These are phyloP conservation scores for Phanerochaete sordida DNA, from an alignment of 768 basidiomycete species.

Conservation along the genomic window DNA sequence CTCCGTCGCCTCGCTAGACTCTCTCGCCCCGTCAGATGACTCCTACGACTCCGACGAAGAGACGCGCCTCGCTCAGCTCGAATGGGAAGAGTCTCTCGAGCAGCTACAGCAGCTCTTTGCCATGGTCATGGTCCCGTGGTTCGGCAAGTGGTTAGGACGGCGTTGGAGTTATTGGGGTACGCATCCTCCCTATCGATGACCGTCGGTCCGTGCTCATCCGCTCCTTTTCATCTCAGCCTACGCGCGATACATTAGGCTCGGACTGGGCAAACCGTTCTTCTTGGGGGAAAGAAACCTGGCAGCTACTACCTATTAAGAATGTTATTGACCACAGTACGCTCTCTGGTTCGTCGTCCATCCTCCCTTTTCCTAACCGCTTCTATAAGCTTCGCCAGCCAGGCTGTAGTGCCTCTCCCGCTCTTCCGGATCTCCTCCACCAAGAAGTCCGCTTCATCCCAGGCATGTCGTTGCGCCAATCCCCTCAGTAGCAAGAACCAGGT, in stretches of 20 bases:
- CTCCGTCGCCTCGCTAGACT: conserved; percentile 62
- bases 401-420: conserved; percentile 32
- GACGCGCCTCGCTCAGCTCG: conserved; percentile 73
- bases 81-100: conserved; percentile 89
- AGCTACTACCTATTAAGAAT: neutral
- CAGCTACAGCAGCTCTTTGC: conserved; percentile 81
- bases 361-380: conserved; percentile 41
- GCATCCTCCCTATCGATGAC: conserved; percentile 25
- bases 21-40: conserved; percentile 37
- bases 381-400: conserved; percentile 47
- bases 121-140: conserved; percentile 76
- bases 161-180: conserved; percentile 84
- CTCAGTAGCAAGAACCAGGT: conserved; percentile 78
- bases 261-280: conserved; percentile 63
- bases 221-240: conserved; percentile 44
- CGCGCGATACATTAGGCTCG: conserved; percentile 64
- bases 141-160: conserved; percentile 88
- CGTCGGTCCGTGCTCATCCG: conserved; percentile 2
- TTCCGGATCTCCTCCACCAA: conserved; percentile 53
- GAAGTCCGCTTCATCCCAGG: conserved; percentile 59
- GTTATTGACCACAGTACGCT: conserved; percentile 16
- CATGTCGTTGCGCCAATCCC: conserved; percentile 53
- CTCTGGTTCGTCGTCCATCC: conserved; percentile 1
- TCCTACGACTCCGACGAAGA: conserved; percentile 66
- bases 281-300: conserved; percentile 34